phyloP scores from a whole-genome alignment of 225 moss, liverwort and hornwort species.

The Polytrichum commune region DNA sequence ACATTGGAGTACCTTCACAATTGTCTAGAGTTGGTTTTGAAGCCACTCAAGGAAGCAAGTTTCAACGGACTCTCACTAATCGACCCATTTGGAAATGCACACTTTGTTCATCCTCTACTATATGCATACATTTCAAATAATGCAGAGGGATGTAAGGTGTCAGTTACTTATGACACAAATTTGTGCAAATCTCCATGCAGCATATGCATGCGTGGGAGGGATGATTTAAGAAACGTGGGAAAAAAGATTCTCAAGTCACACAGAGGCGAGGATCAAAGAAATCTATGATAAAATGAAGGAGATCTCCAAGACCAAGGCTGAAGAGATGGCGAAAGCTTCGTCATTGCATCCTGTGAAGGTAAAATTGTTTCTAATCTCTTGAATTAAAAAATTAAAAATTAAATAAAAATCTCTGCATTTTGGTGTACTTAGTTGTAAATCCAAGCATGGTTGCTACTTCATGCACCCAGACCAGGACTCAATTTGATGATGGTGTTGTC shows the following conservation, averaged over 20 bases:
- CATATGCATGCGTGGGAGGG: too few species aligned
- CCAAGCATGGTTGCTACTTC: neutral
- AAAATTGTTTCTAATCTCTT: neutral
- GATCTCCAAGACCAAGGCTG: neutral
- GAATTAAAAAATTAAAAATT: neutral
- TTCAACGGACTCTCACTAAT: too few species aligned
- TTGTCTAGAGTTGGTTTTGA: too few species aligned
- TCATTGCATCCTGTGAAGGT: neutral
- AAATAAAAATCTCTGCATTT: neutral
- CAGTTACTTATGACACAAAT: too few species aligned
- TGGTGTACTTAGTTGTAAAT: neutral
- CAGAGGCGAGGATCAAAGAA: neutral
- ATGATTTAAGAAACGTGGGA: too few species aligned
- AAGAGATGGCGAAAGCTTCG: neutral
- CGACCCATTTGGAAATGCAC: too few species aligned
- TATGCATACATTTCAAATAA: too few species aligned
- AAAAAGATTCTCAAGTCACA: neutral
- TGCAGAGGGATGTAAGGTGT: too few species aligned
- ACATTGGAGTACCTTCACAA: too few species aligned
- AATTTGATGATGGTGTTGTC: neutral
- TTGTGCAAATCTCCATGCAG: too few species aligned
- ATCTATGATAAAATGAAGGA: neutral
- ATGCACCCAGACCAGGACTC: neutral
- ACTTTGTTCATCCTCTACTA: too few species aligned
- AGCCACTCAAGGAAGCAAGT: too few species aligned